Conservation (phyloP, 2,329 filamentous ascomycete species). For the Delphinella strobiligena region DNA sequence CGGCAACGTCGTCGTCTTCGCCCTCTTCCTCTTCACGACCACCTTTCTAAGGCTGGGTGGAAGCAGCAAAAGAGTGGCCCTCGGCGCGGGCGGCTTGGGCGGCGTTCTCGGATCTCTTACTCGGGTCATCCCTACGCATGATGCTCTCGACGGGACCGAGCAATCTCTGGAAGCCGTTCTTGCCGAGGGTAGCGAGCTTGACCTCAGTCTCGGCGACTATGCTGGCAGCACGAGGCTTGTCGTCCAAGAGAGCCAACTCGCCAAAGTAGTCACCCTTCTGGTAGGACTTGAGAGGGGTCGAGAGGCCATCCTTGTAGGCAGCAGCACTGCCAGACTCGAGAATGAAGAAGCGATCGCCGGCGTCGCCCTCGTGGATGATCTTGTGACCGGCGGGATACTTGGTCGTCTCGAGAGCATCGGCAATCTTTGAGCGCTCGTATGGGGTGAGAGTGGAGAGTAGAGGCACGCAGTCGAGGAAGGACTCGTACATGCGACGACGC, state of each 20-base stretch:
- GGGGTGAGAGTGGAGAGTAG: slow-evolving; percentile 71
- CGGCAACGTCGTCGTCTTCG: slow-evolving; percentile 11
- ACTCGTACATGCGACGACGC: slow-evolving; percentile 91
- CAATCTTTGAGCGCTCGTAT: slow-evolving; percentile 95
- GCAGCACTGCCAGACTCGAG: slow-evolving; percentile 79
- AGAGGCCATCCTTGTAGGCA: slow-evolving; percentile 65
- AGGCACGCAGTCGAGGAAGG: slow-evolving; percentile 87
- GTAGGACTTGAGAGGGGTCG: slow-evolving; percentile 65
- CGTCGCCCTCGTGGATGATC: slow-evolving; percentile 87
- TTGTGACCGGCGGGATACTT: slow-evolving; percentile 69
- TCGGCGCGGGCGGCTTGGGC: neutral
- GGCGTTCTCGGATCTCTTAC: slow-evolving; percentile 20
- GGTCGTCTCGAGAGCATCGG: slow-evolving; percentile 83
- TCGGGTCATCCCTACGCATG: slow-evolving; percentile 64
- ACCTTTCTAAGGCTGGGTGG: slow-evolving; percentile 6
- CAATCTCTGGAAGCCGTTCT: slow-evolving; percentile 87
- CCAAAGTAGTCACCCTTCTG: slow-evolving; percentile 94
- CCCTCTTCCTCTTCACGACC: too few species aligned
- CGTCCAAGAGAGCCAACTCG: slow-evolving; percentile 84
- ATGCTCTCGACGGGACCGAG: slow-evolving; percentile 89
- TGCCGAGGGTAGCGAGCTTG: slow-evolving; percentile 84
- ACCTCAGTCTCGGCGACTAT: slow-evolving; percentile 74
- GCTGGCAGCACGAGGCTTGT: slow-evolving; percentile 83
- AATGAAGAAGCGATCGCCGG: slow-evolving; percentile 82
- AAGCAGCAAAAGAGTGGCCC: slow-evolving; percentile 1